Percentiles rank a stretch among this genome's conserved stretches.
Conservation (phyloP, 2,329 filamentous ascomycete genomes). For the Neonectria hederae region DNA sequence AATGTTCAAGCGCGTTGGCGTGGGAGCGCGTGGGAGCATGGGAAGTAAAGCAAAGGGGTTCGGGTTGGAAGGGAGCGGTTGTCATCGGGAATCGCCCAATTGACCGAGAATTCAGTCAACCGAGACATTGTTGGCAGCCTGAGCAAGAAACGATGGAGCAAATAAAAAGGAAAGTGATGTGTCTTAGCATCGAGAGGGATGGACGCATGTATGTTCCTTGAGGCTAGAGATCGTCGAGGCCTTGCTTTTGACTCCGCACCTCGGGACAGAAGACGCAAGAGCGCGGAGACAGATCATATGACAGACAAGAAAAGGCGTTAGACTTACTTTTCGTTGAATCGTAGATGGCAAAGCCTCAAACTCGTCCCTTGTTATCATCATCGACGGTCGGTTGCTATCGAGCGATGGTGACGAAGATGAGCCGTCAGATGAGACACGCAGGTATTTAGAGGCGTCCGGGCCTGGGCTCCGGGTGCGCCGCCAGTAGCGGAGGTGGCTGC, state of each 20-base stretch:
- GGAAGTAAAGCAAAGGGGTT: slow-evolving; percentile 9
- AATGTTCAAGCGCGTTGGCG: slow-evolving; percentile 8
- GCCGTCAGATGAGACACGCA: slow-evolving; percentile 40
- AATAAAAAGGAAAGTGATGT: not conserved
- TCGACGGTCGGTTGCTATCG: slow-evolving; percentile 37
- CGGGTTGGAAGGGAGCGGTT: not conserved
- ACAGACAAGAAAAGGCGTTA: not conserved
- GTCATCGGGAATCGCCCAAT: not conserved
- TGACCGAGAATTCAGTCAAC: slow-evolving; percentile 1
- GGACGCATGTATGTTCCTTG: not conserved
- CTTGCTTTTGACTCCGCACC: slow-evolving; percentile 1
- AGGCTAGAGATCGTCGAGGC: not conserved
- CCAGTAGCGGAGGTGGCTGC: slow-evolving; percentile 37
- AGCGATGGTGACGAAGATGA: slow-evolving; percentile 24
- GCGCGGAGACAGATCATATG: not conserved
- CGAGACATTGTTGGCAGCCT: slow-evolving; percentile 6
- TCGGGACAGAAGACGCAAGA: not conserved
- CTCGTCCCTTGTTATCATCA: slow-evolving; percentile 49
- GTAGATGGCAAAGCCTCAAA: slow-evolving; percentile 64
- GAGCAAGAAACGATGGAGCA: not conserved
- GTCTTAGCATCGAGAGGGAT: slow-evolving; percentile 2
- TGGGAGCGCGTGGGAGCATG: slow-evolving; percentile 1
- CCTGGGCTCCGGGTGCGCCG: slow-evolving; percentile 33
- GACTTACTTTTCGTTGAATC: slow-evolving; percentile 66
- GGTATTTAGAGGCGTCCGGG: slow-evolving; percentile 31